These are phyloP conservation scores for Geosmithia flava DNA, from an alignment of 2,329 filamentous ascomycete genomes.

Conservation along the genomic window DNA sequence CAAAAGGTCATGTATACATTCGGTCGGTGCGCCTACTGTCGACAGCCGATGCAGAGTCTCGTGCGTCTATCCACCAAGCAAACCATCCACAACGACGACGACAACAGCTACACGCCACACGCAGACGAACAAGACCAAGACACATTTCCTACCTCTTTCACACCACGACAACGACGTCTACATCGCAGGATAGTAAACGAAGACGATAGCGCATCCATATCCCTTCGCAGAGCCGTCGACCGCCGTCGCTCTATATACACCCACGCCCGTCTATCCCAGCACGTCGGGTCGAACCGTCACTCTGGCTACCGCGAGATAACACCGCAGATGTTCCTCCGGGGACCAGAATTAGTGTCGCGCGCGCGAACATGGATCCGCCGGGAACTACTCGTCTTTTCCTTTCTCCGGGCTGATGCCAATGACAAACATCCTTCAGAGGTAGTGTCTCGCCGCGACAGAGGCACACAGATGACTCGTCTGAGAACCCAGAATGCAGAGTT, in stretches of 20 bases:
- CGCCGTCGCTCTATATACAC: slow-evolving; percentile 63
- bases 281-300: slow-evolving; percentile 70
- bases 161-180: too few relatives aligned
- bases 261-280: slow-evolving; percentile 59
- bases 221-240: slow-evolving; percentile 6
- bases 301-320: slow-evolving; percentile 67
- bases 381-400: slow-evolving; percentile 74
- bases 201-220: not conserved
- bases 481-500: slow-evolving; percentile 66
- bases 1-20: slow-evolving; percentile 68
- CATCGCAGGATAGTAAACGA: not conserved
- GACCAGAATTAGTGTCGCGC: slow-evolving; percentile 58
- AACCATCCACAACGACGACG: not conserved
- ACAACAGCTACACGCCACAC: too few relatives aligned
- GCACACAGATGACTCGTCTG: slow-evolving; percentile 7
- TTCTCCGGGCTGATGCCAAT: slow-evolving; percentile 28
- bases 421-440: not conserved
- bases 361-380: slow-evolving; percentile 73
- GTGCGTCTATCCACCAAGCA: not conserved
- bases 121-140: too few relatives aligned
- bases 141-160: too few relatives aligned
- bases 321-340: slow-evolving; percentile 49
- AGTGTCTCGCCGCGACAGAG: not conserved
- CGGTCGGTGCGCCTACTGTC: slow-evolving; percentile 70
- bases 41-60: slow-evolving; percentile 12